Conservation (phyloP, 1,139 yeast species). For the Lodderomyces parapsilosis region DNA sequence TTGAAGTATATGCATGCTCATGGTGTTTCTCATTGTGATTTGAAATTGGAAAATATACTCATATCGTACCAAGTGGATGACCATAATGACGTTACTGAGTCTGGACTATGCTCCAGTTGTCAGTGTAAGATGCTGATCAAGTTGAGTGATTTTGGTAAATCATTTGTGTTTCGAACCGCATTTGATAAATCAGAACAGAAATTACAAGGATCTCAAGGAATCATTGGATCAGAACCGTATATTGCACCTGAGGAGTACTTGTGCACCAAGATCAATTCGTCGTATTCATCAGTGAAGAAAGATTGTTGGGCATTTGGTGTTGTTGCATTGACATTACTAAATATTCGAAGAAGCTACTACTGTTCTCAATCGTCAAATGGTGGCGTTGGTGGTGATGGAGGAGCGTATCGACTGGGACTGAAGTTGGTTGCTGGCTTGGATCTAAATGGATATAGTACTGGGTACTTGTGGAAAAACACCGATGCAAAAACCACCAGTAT, state of each 20-base stretch:
- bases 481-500: slow-evolving; percentile 20
- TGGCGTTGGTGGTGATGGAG: too few species aligned
- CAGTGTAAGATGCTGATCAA: slow-evolving; percentile 44
- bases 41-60: slow-evolving; percentile 66
- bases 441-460: slow-evolving; percentile 9
- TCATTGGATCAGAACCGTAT: slow-evolving; percentile 75
- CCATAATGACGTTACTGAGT: slow-evolving; percentile 15
- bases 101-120: not conserved
- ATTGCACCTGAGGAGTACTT: slow-evolving; percentile 70
- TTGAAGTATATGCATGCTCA: slow-evolving; percentile 66
- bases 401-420: slow-evolving; percentile 1
- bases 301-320: slow-evolving; percentile 75
- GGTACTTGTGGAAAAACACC: slow-evolving; percentile 31
- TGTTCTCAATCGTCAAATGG: not conserved
- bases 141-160: slow-evolving; percentile 73
- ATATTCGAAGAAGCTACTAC: slow-evolving; percentile 29
- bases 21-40: slow-evolving; percentile 77
- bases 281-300: slow-evolving; percentile 52
- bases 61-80: slow-evolving; percentile 18
- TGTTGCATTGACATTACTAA: slow-evolving; percentile 34
- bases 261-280: slow-evolving; percentile 9
- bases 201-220: slow-evolving; percentile 53
- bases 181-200: slow-evolving; percentile 57
- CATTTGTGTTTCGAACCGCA: slow-evolving; percentile 70
- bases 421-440: slow-evolving; percentile 2